Base-by-base conservation (phyloP, 345 rosid genomes). In the Rhodamnia argentea region DNA sequence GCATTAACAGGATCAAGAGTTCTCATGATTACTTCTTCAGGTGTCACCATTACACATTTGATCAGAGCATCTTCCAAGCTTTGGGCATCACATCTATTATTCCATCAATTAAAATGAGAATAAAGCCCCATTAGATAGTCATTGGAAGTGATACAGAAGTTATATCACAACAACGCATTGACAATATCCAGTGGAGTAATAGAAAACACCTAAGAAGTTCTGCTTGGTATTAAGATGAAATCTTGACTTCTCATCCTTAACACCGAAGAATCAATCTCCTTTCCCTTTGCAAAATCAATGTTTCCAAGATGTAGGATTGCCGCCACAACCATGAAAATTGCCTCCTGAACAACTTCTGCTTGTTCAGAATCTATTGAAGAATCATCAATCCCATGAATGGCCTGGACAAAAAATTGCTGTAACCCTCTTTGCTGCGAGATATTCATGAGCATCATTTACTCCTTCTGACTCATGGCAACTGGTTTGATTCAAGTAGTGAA, bases 271-370 rank as follows among this genome's bases (percentile, higher is more conserved):
- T 96, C 99, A 84, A 93, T 91, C 89, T 93, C 98, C 90, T 88
- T 84, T 55, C 99, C 99, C 86, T 93, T 94, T 14, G 93, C 91
- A 88, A 96, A 96, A 89, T 92, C 90, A 86, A 96, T 87, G 88
- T 96, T 96, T 84, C 99, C 99, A 81, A 96, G 93, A 92, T 95
- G 99, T 85, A 96, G 94, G 89, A 96, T 91, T 55, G 99, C 97
- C 84, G 98, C 99, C 55, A 95, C 97, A 84, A 96, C 99, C 91
- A 91, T 92, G 90, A 96, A 96, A 85, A 95, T 95, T 81, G 94
- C 94, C 87, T 96, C 97, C 99, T 96, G 94, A 88, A 89, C 82
- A 85, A 27, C 83, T 86, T 85, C 55, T 76, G 40, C 82, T 60
- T 59, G 86, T 88, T 85, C 85, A 91, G 91, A 87, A 90, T 85